Evolutionary conservation across 305 asterid species (phyloP).

Genomic region (Euphrasia arctica): DNA sequence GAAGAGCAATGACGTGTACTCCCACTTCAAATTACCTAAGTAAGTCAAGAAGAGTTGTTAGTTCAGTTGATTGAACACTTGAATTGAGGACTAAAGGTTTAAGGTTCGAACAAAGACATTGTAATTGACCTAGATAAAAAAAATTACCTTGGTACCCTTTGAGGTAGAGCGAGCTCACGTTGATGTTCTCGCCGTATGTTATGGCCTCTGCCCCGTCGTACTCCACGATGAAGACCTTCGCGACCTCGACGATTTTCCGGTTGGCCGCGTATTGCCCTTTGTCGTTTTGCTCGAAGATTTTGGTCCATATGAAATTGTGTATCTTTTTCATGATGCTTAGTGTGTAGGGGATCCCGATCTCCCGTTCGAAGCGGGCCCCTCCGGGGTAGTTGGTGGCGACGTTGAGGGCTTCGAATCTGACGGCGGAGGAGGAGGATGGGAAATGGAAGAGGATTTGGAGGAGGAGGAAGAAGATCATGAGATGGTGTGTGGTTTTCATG

Average conservation of each 20-base stretch:
- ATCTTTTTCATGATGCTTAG: slow-evolving; percentile 28
- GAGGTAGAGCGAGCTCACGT: slow-evolving; percentile 34
- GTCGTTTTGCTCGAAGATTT: slow-evolving; percentile 40
- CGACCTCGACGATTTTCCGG: slow-evolving; percentile 32
- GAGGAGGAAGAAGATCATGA: neutral
- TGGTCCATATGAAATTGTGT: slow-evolving; percentile 45
- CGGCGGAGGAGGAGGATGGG: slow-evolving; percentile 28
- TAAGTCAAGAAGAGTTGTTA: no score
- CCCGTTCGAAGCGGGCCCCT: slow-evolving; percentile 43
- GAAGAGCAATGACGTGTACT: slow-evolving; percentile 32
- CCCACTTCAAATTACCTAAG: slow-evolving; percentile 31
- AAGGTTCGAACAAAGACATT: no score
- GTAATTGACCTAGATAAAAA: no score
- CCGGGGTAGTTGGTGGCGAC: slow-evolving; percentile 43
- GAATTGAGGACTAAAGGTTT: no score
- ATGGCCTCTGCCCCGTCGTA: slow-evolving; percentile 45
- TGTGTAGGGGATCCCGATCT: slow-evolving; percentile 45
- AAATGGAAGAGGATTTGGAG: neutral
- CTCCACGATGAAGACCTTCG: slow-evolving; percentile 33
- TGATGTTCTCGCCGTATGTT: slow-evolving; percentile 34
- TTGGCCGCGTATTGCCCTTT: slow-evolving; percentile 15
- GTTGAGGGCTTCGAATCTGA: slow-evolving; percentile 41
- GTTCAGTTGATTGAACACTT: no score
- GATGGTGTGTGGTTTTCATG: slow-evolving; percentile 12
- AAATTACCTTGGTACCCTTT: slow-evolving; percentile 23